Evolutionary conservation across 768 basidiomycete species (phyloP), one percentile per base, ranked within the genome.

Genomic region (Leccinellum rugosiceps): DNA sequence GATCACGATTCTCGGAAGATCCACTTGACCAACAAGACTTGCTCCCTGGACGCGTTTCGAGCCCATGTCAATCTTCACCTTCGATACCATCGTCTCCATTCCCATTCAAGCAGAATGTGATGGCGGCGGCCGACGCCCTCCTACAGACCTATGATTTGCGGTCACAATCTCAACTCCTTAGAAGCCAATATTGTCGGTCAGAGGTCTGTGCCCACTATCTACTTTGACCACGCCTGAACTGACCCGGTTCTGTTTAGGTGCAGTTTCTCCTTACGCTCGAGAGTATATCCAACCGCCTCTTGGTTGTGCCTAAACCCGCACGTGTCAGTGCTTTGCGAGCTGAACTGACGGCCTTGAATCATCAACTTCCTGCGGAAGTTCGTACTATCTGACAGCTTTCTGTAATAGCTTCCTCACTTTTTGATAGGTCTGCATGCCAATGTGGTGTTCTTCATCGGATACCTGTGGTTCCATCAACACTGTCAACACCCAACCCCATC

Each of bases 281-380:
- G 72, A 90, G 87, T 68, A 95, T 99, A 64, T 93, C 88, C 63
- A 96, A 96, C 67, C 83, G 92, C 50, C 80, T 99, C 35, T 75
- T 99, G 50, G 87, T 97, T 26, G 86, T 99, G 0, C 97, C 97
- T 14, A 89, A 89, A 67, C 94, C 90, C 46, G 97, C 97, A 13
- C 86, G 96, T 38, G 88, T 98, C 43, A 96, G 94, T 71, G 95
- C 97, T n/a, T 76, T 99, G 46, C 80, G 97, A 68, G 97, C 97
- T 31, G 97, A 98, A 70, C 74, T 99, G 64, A 99, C 97, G 5
- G 87, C 88, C 17, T 76, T 99, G 53, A 99, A 99, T 67, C 96
- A 99, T 68, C 92, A 90, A 69, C 82, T 99, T 30, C 97, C 97
- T 14, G 92, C 97, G 3, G 97, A 98, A 80, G 95, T 92, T 73